These are phyloP conservation scores for Venturia oleaginea DNA, from an alignment of 2,329 filamentous ascomycete genomes.

Conservation along the genomic window DNA sequence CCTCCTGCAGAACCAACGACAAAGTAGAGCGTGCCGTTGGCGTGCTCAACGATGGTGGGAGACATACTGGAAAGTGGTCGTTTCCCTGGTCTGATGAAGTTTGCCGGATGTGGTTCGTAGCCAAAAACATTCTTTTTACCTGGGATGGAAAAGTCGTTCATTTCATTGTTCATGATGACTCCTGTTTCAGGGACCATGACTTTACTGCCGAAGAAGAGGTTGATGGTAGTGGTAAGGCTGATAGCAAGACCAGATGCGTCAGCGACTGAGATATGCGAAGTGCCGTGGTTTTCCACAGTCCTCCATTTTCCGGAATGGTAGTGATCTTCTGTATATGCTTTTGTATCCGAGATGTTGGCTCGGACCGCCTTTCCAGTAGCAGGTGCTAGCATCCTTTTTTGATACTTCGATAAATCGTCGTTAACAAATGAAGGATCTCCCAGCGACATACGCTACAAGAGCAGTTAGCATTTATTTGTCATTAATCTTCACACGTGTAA, in stretches of 20 bases:
- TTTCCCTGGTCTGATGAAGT: slow-evolving; percentile 75
- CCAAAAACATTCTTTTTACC: slow-evolving; percentile 71
- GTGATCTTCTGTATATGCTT: slow-evolving; percentile 60
- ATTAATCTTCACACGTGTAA: no score
- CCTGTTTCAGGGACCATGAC: slow-evolving; percentile 75
- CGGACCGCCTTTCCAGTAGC: slow-evolving; percentile 52
- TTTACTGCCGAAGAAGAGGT: slow-evolving; percentile 73
- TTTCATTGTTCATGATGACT: slow-evolving; percentile 57
- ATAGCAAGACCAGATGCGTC: slow-evolving; percentile 68
- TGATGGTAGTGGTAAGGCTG: slow-evolving; percentile 78
- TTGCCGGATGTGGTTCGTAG: slow-evolving; percentile 68
- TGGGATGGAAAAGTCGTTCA: slow-evolving; percentile 79
- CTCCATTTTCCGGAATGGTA: slow-evolving; percentile 65
- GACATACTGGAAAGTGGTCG: slow-evolving; percentile 76
- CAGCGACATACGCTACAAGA: slow-evolving; percentile 52
- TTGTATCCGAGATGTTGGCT: slow-evolving; percentile 58
- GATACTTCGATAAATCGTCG: slow-evolving; percentile 49
- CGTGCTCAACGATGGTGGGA: slow-evolving; percentile 64
- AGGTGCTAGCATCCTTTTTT: slow-evolving; percentile 58
- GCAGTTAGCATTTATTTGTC: slow-evolving; percentile 14
- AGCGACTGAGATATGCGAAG: slow-evolving; percentile 62
- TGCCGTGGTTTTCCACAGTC: slow-evolving; percentile 61
- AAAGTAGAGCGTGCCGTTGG: slow-evolving; percentile 57
- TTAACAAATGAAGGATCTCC: slow-evolving; percentile 72
- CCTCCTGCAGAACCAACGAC: slow-evolving; percentile 71